A percentile compares a stretch with the other conserved stretches of the same genome.
Conservation (phyloP, 768 basidiomycete genomes). For the Tephrocybe sp. region DNA sequence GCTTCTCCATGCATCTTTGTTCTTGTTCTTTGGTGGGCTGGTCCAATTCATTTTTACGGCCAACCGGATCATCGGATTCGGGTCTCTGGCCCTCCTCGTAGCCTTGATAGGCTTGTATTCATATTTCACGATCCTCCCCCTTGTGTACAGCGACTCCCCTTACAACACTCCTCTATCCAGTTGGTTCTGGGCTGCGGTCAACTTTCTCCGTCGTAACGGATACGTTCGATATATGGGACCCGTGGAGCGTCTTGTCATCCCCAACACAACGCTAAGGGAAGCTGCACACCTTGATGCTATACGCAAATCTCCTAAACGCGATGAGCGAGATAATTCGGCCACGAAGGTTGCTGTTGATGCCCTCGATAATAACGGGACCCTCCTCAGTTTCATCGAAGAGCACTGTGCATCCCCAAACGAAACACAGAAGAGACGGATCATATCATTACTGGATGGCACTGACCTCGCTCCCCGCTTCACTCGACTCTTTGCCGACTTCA, state of each 20-base stretch:
- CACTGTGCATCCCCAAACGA: background rate
- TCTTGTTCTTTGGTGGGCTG: conserved; percentile 4
- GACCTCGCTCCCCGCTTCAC: background rate
- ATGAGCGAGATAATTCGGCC: background rate
- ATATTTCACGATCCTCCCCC: background rate
- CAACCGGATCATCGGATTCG: background rate
- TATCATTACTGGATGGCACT: background rate
- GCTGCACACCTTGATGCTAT: background rate
- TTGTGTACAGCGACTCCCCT: conserved; percentile 2
- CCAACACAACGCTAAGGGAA: background rate
- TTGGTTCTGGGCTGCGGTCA: background rate
- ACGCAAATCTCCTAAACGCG: background rate
- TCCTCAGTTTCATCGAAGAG: background rate
- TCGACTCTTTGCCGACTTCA: background rate
- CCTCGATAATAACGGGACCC: background rate
- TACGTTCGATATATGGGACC: background rate
- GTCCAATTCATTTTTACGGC: background rate
- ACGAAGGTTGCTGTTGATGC: background rate
- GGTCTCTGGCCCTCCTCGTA: background rate
- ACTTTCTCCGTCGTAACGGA: background rate
- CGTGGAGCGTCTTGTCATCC: background rate
- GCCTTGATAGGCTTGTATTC: background rate
- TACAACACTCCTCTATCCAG: conserved; percentile 1
- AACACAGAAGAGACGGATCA: background rate
- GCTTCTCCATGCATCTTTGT: conserved; percentile 5